Percentiles rank a stretch among this genome's conserved stretches.
phyloP scores from a whole-genome alignment of 2,329 filamentous ascomycete species.

The Cladosporium phlei region DNA sequence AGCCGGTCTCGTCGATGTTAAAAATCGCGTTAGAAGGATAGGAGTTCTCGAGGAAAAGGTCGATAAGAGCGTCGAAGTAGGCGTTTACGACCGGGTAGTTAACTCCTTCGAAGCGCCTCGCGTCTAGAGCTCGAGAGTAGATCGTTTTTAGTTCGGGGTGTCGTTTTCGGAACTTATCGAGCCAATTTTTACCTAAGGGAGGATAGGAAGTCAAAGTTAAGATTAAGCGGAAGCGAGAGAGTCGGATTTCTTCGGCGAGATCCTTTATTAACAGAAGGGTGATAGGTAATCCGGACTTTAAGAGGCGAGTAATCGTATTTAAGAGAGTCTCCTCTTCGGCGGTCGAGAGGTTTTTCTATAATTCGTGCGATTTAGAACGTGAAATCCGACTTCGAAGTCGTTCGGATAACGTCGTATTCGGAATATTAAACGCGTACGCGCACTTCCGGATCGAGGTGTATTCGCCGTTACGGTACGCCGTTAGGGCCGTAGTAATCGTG shows the following conservation, averaged over 20 bases:
- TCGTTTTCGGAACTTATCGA: conserved; percentile 10
- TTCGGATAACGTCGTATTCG: neutral
- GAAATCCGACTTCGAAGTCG: neutral
- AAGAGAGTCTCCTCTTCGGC: neutral
- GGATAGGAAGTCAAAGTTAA: neutral
- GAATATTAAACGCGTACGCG: conserved; percentile 1
- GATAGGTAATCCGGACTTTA: neutral
- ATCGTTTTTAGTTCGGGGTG: conserved; percentile 5
- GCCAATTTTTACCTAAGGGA: conserved; percentile 6
- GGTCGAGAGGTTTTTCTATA: neutral
- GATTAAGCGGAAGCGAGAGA: neutral
- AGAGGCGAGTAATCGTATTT: neutral
- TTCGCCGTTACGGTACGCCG: neutral
- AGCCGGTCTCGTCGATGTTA: conserved; percentile 1
- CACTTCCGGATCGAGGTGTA: neutral
- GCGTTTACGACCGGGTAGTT: conserved; percentile 1
- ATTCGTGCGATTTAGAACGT: neutral
- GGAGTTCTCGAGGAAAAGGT: conserved; percentile 7
- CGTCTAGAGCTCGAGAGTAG: conserved; percentile 5
- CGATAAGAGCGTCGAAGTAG: conserved; percentile 9
- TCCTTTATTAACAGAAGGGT: neutral
- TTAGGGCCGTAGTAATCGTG: neutral
- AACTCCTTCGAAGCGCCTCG: conserved; percentile 5
- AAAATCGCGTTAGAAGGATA: neutral
- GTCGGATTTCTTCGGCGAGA: conserved; percentile 2